Evolutionary conservation across 345 rosid species (phyloP), one percentile per base, ranked within the genome.

Genomic region (Rhodamnia rubescens): DNA sequence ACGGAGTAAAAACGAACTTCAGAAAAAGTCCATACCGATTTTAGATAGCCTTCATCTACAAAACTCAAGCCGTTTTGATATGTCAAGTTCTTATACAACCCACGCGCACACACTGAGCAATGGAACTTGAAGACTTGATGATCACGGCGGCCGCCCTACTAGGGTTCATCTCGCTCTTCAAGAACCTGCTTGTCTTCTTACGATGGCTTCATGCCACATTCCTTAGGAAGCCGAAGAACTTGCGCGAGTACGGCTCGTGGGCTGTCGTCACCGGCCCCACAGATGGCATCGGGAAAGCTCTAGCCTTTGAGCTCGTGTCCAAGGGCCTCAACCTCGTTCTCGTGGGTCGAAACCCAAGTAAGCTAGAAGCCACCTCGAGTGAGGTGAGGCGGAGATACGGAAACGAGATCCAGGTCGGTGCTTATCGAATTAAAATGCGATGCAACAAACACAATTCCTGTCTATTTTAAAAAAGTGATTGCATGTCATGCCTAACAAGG

Each of bases 231-330:
- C 87, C 93, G 3, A 88, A 91, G 88, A 86, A 91, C 78, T 83
- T 91, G 78, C 83, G 74, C 12, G 49, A 87, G 36, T 91, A 93
- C 7, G 91, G 93, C 82, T 87, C 90, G 1, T 93, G 93, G 94
- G 93, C 92, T 2, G n/a, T 92, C 4, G 36, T 89, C 87, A 93
- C 92, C 1, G 93, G 95, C 83, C 83, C 90, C 52, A 91, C 92
- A 1, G 92, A 91, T 6, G 95, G 94, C 20, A 92, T 91, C 20
- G 92, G 95, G 29, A 93, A 87, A 44, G 90, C 92, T 57, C 53
- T 93, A 2, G 90, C 94, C 5, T 87, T 91, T 16, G 88, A 91
- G 56, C 84, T 90, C 1, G 94, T 92, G 0, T 87, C 91, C 1
- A 87, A 85, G 74, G 92, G 92, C 64, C 92, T 91, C 5, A 91